A percentile compares a stretch with the other conserved stretches of the same genome.
phyloP scores from a whole-genome alignment of 352 stramenopile genomes.

The Phytophthora cactorum region DNA sequence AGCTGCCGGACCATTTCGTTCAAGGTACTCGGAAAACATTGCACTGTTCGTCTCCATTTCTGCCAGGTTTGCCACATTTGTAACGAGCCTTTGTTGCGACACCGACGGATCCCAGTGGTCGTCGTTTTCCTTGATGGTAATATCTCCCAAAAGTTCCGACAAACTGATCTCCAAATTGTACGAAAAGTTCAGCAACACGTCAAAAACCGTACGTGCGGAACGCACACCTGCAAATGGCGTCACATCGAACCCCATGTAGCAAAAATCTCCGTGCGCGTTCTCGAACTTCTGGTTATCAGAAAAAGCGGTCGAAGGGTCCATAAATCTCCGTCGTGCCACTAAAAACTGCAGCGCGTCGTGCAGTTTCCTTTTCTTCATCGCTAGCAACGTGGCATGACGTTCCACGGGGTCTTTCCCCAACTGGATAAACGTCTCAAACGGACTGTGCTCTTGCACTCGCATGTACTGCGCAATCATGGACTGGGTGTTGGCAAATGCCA shows the following conservation, averaged over 20 bases:
- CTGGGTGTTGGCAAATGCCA: conserved; percentile 46
- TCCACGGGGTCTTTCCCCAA: conserved; percentile 37
- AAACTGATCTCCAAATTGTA: conserved; percentile 65
- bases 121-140: conserved; percentile 59
- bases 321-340: conserved; percentile 33
- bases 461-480: conserved; percentile 53
- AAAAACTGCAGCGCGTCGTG: conserved; percentile 43
- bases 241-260: conserved; percentile 56
- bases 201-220: conserved; percentile 44
- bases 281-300: conserved; percentile 54
- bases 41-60: conserved; percentile 54
- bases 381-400: conserved; percentile 40
- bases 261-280: conserved; percentile 44
- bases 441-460: conserved; percentile 43
- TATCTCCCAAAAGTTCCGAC: conserved; percentile 50
- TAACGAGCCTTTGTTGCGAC: conserved; percentile 48
- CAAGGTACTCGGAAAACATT: conserved; percentile 48
- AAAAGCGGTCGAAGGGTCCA: conserved; percentile 44
- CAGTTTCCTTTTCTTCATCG: conserved; percentile 49
- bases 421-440: conserved; percentile 50
- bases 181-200: conserved; percentile 52
- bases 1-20: conserved; percentile 24
- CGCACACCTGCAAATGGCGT: conserved; percentile 48
- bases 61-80: conserved; percentile 36
- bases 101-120: conserved; percentile 48